phyloP scores from a whole-genome alignment of 371 early-diverging fungal genomes.

The Mucor saturninus region DNA sequence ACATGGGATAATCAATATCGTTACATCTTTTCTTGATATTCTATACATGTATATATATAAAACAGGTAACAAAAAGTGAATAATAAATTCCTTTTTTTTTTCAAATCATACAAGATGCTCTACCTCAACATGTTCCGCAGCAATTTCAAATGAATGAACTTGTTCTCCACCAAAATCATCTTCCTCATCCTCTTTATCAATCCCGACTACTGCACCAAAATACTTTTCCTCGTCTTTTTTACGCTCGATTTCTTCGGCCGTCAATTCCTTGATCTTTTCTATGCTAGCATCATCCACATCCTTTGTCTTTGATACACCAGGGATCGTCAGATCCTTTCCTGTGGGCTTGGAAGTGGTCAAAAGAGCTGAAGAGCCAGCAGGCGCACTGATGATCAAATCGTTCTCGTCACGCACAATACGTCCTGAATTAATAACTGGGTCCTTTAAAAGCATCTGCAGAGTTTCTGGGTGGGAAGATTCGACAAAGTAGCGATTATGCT shows the following conservation, averaged over 20 bases:
- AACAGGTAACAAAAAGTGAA: too few species aligned
- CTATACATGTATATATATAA: conserved; percentile 27
- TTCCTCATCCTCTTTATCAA: conserved; percentile 73
- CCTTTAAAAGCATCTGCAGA: conserved; percentile 84
- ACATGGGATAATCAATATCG: conserved; percentile 95
- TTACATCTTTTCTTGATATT: conserved; percentile 93
- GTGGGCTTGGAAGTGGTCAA: conserved; percentile 56
- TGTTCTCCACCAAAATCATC: conserved; percentile 71
- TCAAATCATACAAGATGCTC: neutral
- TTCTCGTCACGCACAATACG: conserved; percentile 63
- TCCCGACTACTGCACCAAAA: conserved; percentile 62
- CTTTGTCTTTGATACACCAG: conserved; percentile 57
- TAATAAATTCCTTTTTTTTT: too few species aligned
- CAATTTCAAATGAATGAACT: conserved; percentile 91
- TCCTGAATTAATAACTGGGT: conserved; percentile 75
- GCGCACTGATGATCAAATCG: conserved; percentile 42
- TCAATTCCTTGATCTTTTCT: conserved; percentile 26
- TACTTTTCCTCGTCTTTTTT: conserved; percentile 57
- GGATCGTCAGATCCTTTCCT: conserved; percentile 65
- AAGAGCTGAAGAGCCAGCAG: conserved; percentile 31
- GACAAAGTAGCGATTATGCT: conserved; percentile 93
- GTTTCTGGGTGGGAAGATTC: conserved; percentile 91
- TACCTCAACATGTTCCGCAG: conserved; percentile 78
- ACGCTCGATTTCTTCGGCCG: conserved; percentile 37
- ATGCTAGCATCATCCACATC: conserved; percentile 28